Conservation (phyloP, 2,329 filamentous ascomycete genomes). For the Chrysosporium queenslandicum region DNA sequence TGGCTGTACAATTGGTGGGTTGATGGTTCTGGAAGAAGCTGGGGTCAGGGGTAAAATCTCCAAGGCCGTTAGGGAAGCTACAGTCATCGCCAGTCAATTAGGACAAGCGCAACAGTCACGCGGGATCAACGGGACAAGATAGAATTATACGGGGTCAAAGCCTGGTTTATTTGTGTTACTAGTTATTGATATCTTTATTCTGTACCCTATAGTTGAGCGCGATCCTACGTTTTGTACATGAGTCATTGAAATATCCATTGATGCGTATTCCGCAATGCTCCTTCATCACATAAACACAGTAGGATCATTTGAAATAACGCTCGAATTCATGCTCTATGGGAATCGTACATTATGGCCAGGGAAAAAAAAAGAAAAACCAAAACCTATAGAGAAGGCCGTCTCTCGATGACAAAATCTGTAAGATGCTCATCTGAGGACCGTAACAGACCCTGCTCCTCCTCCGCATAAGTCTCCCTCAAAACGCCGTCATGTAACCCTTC, state of each 20-base stretch:
- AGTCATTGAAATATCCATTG: background rate
- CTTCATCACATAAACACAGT: too few relatives aligned
- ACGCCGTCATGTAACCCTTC: slow-evolving; percentile 25
- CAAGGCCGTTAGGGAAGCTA: slow-evolving; percentile 49
- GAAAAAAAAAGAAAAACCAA: background rate
- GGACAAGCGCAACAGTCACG: slow-evolving; percentile 45
- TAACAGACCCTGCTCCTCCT: slow-evolving; percentile 34
- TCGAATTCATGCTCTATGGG: slow-evolving; percentile 5
- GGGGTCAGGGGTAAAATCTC: slow-evolving; percentile 46
- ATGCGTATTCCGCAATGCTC: too few relatives aligned
- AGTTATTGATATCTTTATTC: background rate
- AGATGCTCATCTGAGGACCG: slow-evolving; percentile 22
- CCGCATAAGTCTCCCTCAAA: slow-evolving; percentile 22
- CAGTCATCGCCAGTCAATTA: slow-evolving; percentile 47
- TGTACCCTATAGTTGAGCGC: background rate
- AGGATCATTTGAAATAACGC: background rate
- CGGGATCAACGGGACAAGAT: slow-evolving; percentile 39
- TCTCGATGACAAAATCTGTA: slow-evolving; percentile 11
- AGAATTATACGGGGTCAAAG: background rate
- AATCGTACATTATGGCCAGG: background rate
- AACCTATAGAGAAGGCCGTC: slow-evolving; percentile 12
- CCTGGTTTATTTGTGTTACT: too few relatives aligned
- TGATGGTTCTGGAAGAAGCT: slow-evolving; percentile 51
- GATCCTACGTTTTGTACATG: background rate
- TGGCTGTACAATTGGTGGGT: slow-evolving; percentile 53